Percentiles rank a stretch among this genome's conserved stretches.
These are phyloP conservation scores for Boechera stricta DNA, from an alignment of 345 rosid genomes.

Conservation along the genomic window DNA sequence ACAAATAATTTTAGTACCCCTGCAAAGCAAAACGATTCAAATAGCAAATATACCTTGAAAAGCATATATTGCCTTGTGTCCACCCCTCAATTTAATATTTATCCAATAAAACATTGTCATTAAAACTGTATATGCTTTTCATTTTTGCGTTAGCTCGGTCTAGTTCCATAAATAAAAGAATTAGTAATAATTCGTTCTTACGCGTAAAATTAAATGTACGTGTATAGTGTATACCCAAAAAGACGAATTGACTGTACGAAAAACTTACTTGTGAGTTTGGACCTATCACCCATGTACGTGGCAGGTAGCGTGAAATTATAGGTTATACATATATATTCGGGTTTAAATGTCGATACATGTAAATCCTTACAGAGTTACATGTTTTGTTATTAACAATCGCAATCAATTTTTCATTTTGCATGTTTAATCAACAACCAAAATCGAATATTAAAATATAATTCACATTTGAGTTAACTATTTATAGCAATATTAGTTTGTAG, in stretches of 20 bases:
- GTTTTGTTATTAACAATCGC: too few relatives aligned
- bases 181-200: constrained; percentile 7
- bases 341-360: too few relatives aligned
- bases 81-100: not conserved
- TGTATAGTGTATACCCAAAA: not conserved
- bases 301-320: constrained; percentile 18
- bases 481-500: too few relatives aligned
- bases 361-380: too few relatives aligned
- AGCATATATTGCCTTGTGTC: not conserved
- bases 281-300: constrained; percentile 27
- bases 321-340: too few relatives aligned
- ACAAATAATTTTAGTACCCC: not conserved
- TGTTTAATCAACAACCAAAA: too few relatives aligned
- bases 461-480: too few relatives aligned
- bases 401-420: too few relatives aligned
- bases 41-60: not conserved
- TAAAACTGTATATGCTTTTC: not conserved
- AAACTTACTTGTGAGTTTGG: constrained; percentile 28
- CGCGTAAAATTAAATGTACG: constrained; percentile 1
- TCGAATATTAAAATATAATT: too few relatives aligned
- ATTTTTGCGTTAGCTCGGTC: not conserved
- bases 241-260: not conserved
- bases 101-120: constrained; percentile 18
- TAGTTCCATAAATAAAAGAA: constrained; percentile 9
- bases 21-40: not conserved